Conservation (phyloP, 225 moss, liverwort and hornwort species). For the Lunularia cruciata region DNA sequence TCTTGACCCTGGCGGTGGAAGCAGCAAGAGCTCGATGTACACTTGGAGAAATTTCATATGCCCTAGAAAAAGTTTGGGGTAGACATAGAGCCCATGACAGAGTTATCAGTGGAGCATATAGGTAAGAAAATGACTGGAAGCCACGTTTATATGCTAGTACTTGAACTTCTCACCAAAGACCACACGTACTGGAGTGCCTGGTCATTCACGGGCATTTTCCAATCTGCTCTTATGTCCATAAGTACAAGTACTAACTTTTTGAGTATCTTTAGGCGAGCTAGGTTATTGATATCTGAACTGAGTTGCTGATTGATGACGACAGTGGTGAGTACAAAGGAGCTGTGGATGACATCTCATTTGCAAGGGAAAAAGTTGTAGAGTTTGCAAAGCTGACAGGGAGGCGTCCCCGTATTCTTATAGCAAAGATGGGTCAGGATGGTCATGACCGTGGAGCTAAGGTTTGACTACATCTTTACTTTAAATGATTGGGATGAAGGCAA, state of each 20-base stretch:
- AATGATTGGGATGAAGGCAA: neutral
- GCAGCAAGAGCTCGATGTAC: constrained; percentile 44
- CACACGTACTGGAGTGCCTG: too few relatives aligned
- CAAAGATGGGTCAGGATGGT: constrained; percentile 49
- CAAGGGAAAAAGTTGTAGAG: constrained; percentile 28
- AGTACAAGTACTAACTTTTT: neutral
- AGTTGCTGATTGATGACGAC: neutral
- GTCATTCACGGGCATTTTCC: too few relatives aligned
- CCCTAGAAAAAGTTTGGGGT: constrained; percentile 49
- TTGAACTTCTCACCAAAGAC: neutral
- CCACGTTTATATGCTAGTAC: neutral
- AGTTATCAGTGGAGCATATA: constrained; percentile 48
- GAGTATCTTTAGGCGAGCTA: too few relatives aligned
- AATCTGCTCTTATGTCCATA: neutral
- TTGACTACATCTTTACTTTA: neutral
- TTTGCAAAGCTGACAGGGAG: constrained; percentile 38
- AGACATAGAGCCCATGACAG: constrained; percentile 40
- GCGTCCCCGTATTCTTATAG: constrained; percentile 43
- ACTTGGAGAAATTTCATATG: constrained; percentile 44
- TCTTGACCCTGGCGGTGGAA: constrained; percentile 38
- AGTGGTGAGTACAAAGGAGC: constrained; percentile 38
- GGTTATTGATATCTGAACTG: too few relatives aligned
- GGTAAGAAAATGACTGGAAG: constrained; percentile 13
- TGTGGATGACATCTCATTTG: constrained; percentile 28
- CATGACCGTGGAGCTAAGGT: constrained; percentile 53